Evolutionary conservation across 306 rosid genomes (phyloP).

Genomic region (Sindora glabra): DNA sequence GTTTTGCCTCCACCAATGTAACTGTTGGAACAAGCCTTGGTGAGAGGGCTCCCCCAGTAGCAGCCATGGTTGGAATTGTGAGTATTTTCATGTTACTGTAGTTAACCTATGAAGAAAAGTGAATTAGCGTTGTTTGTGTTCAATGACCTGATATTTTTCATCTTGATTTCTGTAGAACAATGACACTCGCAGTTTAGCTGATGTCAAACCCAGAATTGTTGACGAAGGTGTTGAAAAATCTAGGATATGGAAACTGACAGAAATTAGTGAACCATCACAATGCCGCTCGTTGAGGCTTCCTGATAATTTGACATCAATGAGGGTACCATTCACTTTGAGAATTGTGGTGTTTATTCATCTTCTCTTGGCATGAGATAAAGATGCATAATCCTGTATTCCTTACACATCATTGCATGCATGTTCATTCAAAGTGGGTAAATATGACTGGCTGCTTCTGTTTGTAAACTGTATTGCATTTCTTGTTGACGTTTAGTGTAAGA

Average conservation of each 20-base stretch:
- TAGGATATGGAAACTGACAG: slow-evolving; percentile 85
- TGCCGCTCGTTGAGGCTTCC: slow-evolving; percentile 89
- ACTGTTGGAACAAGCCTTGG: slow-evolving; percentile 76
- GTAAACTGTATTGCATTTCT: too few relatives aligned
- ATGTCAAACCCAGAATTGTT: slow-evolving; percentile 81
- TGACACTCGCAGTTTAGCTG: slow-evolving; percentile 73
- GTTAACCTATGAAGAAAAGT: slow-evolving; percentile 8
- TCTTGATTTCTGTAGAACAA: slow-evolving; percentile 54
- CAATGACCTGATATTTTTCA: slow-evolving; percentile 12
- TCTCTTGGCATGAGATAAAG: background rate
- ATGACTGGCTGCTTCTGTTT: too few relatives aligned
- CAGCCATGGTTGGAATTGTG: slow-evolving; percentile 78
- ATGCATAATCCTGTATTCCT: background rate
- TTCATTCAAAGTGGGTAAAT: background rate
- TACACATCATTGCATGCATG: slow-evolving; percentile 5
- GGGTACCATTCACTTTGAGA: slow-evolving; percentile 45
- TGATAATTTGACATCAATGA: slow-evolving; percentile 64
- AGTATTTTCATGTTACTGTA: slow-evolving; percentile 26
- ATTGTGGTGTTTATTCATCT: background rate
- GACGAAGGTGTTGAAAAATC: slow-evolving; percentile 83
- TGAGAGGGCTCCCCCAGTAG: slow-evolving; percentile 70
- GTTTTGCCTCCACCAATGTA: slow-evolving; percentile 61
- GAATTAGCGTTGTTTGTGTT: slow-evolving; percentile 1
- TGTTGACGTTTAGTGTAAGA: too few relatives aligned
- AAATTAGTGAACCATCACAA: slow-evolving; percentile 68